These are phyloP conservation scores for Acorus gramineus DNA, from an alignment of 106 monocot genomes.

Conservation along the genomic window DNA sequence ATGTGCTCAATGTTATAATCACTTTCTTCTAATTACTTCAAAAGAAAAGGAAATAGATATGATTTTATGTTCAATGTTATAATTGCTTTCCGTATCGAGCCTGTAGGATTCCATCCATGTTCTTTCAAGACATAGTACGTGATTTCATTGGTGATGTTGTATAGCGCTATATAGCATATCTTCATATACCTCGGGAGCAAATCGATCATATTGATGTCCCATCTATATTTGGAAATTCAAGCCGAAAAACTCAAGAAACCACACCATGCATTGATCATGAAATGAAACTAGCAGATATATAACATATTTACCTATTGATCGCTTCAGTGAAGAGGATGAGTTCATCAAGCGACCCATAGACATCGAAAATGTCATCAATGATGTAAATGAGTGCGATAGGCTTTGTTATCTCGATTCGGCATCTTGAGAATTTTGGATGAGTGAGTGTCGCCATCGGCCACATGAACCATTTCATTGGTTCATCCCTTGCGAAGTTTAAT, in stretches of 20 bases:
- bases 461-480: conserved; percentile 36
- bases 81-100: conserved; percentile 26
- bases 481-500: conserved; percentile 18
- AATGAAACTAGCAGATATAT: background rate
- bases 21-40: background rate
- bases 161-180: conserved; percentile 21
- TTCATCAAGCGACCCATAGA: conserved; percentile 28
- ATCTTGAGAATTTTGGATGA: conserved; percentile 14
- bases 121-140: conserved; percentile 10
- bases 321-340: conserved; percentile 24
- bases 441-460: conserved; percentile 17
- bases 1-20: background rate
- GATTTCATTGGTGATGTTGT: conserved; percentile 30
- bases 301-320: conserved; percentile 22
- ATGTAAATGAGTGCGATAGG: conserved; percentile 36
- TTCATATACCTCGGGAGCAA: conserved; percentile 32
- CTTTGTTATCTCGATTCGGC: conserved; percentile 34
- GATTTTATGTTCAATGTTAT: background rate
- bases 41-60: too few species aligned
- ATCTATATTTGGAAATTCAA: too few species aligned
- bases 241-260: too few species aligned
- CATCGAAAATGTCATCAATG: conserved; percentile 53
- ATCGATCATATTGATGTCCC: conserved; percentile 16
- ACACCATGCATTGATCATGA: too few species aligned
- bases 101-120: conserved; percentile 29